A percentile compares a stretch with the other conserved stretches of the same genome.
phyloP scores from a whole-genome alignment of 2,329 filamentous ascomycete species.

The Helotiales sp. region DNA sequence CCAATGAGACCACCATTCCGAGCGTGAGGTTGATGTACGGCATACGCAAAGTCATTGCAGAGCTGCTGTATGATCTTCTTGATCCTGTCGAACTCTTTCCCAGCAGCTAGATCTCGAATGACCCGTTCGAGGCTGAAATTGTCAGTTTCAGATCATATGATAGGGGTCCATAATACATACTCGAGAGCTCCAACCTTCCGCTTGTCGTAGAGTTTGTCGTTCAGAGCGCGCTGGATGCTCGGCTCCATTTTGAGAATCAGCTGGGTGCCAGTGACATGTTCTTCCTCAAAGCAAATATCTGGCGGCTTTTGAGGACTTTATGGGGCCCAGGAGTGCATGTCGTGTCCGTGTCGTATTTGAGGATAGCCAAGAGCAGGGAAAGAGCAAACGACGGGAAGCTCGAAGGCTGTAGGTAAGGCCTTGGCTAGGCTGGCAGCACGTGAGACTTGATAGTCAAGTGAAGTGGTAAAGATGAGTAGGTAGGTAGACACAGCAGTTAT shows the following conservation, averaged over 20 bases:
- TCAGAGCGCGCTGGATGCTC: slow-evolving; percentile 86
- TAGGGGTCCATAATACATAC: slow-evolving; percentile 59
- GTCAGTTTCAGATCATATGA: slow-evolving; percentile 19
- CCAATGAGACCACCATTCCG: slow-evolving; percentile 96
- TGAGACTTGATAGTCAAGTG: too few relatives aligned
- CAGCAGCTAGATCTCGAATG: slow-evolving; percentile 81
- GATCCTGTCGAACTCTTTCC: slow-evolving; percentile 79
- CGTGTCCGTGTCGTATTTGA: neutral
- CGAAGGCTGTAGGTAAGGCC: neutral
- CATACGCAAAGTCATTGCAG: slow-evolving; percentile 97
- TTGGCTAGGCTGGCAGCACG: neutral
- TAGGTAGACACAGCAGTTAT: too few relatives aligned
- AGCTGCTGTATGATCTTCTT: slow-evolving; percentile 91
- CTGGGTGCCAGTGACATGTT: slow-evolving; percentile 25
- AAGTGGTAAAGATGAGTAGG: too few relatives aligned
- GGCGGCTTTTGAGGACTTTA: slow-evolving; percentile 2
- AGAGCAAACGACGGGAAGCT: neutral
- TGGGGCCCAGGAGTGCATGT: neutral
- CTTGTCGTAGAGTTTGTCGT: slow-evolving; percentile 99
- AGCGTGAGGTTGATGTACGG: slow-evolving; percentile 94
- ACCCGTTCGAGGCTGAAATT: slow-evolving; percentile 78
- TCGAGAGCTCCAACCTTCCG: slow-evolving; percentile 95
- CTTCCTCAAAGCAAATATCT: slow-evolving; percentile 5
- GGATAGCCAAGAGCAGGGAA: neutral
- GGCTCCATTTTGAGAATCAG: slow-evolving; percentile 70